Percentiles rank a stretch among this genome's conserved stretches.
Conservation (phyloP, 352 stramenopile genomes). For the Globisporangium cederbergense region DNA sequence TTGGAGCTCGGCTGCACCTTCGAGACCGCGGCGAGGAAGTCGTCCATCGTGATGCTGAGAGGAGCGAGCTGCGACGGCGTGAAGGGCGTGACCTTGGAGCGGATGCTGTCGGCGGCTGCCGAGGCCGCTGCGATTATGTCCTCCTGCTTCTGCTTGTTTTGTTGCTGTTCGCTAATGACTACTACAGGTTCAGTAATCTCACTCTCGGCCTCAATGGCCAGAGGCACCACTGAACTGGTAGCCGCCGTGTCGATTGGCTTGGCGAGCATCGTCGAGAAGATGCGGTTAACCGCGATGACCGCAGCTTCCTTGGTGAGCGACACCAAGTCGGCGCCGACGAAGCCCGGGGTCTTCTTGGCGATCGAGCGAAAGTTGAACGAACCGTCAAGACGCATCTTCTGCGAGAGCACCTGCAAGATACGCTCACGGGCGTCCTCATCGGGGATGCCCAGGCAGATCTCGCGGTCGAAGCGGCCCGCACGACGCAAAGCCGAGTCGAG, state of each 20-base stretch:
- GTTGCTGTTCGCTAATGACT: constrained; percentile 4
- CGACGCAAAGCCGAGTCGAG: constrained; percentile 96
- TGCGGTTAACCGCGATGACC: constrained; percentile 97
- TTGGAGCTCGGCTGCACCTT: constrained; percentile 98
- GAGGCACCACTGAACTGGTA: not conserved
- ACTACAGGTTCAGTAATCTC: not conserved
- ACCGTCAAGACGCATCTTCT: constrained; percentile 92
- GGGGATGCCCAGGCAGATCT: constrained; percentile 97
- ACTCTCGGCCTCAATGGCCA: not conserved
- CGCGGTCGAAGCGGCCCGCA: constrained; percentile 97
- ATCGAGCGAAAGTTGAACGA: constrained; percentile 94
- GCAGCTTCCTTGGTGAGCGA: constrained; percentile 98
- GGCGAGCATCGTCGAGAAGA: constrained; percentile 89
- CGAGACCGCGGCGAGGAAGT: constrained; percentile 95
- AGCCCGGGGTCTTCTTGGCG: constrained; percentile 93
- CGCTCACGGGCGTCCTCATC: constrained; percentile 91
- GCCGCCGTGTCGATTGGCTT: constrained; percentile 1
- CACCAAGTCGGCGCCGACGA: constrained; percentile 97
- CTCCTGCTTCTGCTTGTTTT: constrained; percentile 17
- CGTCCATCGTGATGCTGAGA: constrained; percentile 94
- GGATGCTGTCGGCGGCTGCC: constrained; percentile 54
- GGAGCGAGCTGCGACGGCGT: constrained; percentile 87
- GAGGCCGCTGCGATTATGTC: constrained; percentile 9
- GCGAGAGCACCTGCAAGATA: constrained; percentile 94
- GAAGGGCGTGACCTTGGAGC: constrained; percentile 73